These are phyloP conservation scores for Phytophthora foliorum DNA, from an alignment of 352 stramenopile genomes.

Conservation along the genomic window DNA sequence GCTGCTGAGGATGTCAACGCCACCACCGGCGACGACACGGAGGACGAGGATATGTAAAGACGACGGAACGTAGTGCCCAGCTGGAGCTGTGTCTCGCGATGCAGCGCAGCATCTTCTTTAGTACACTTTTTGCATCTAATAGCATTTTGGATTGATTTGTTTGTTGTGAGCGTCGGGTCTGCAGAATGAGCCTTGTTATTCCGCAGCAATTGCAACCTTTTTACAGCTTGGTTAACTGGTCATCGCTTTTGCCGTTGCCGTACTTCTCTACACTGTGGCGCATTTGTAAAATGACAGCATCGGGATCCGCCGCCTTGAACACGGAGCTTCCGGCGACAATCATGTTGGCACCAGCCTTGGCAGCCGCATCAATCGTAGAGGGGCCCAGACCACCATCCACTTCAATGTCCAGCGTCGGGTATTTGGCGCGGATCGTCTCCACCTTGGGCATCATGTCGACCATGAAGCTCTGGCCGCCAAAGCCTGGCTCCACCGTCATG, in stretches of 20 bases:
- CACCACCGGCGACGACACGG: constrained; percentile 48
- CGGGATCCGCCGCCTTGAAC: constrained; percentile 87
- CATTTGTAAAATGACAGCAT: constrained; percentile 81
- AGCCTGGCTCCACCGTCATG: constrained; percentile 99
- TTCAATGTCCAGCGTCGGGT: constrained; percentile 97
- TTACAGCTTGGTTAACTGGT: constrained; percentile 67
- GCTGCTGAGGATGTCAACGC: constrained; percentile 49
- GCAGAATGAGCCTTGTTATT: neutral
- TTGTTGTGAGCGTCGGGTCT: neutral
- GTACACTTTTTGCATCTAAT: constrained; percentile 45
- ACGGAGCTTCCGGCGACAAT: constrained; percentile 97
- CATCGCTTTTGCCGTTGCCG: constrained; percentile 81
- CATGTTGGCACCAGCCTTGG: constrained; percentile 96
- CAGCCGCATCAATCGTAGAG: constrained; percentile 94
- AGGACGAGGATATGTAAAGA: constrained; percentile 72
- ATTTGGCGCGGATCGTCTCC: constrained; percentile 87
- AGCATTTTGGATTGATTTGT: constrained; percentile 36
- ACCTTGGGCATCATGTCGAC: constrained; percentile 96
- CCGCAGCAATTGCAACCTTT: neutral
- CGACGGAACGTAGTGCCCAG: constrained; percentile 7
- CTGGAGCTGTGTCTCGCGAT: constrained; percentile 6
- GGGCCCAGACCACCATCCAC: constrained; percentile 97
- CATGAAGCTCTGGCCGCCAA: constrained; percentile 98
- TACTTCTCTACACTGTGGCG: constrained; percentile 84
- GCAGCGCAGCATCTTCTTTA: constrained; percentile 24